Evolutionary conservation across 331 rosid genomes (phyloP).

Genomic region (Pyracantha coccinea): DNA sequence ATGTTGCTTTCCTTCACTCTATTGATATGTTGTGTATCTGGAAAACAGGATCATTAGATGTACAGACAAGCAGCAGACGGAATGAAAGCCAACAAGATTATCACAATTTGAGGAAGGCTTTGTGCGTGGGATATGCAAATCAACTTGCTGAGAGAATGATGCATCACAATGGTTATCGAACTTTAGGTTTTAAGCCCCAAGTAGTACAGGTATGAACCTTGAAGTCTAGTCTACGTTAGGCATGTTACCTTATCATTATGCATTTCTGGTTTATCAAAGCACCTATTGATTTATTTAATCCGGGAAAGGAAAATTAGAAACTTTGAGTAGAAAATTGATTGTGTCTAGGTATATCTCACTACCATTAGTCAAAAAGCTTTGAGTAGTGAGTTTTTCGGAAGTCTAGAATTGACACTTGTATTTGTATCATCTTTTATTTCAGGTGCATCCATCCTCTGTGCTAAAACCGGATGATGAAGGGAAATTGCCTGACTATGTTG

Average conservation of each 20-base stretch:
- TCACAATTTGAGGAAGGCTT: constrained; percentile 73
- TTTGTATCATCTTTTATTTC: constrained; percentile 12
- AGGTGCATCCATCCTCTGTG: constrained; percentile 88
- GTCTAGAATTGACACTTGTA: background rate
- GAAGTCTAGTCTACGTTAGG: background rate
- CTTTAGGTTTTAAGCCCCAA: constrained; percentile 81
- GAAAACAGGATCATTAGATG: constrained; percentile 56
- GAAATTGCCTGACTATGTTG: constrained; percentile 79
- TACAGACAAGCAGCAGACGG: constrained; percentile 35
- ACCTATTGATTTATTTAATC: background rate
- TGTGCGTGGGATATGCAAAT: constrained; percentile 88
- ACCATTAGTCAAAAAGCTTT: background rate
- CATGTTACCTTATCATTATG: background rate
- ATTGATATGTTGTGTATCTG: background rate
- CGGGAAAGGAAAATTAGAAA: background rate
- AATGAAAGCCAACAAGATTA: constrained; percentile 44
- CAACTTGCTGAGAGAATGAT: constrained; percentile 97
- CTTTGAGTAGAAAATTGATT: background rate
- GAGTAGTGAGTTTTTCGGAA: background rate
- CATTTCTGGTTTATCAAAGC: constrained; percentile 7
- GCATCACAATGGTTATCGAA: constrained; percentile 93
- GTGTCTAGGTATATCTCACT: background rate
- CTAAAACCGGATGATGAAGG: constrained; percentile 67
- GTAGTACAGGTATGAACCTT: constrained; percentile 68
- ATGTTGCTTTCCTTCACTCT: constrained; percentile 1